These are phyloP conservation scores for Pleurozium schreberi DNA, from an alignment of 225 moss, liverwort and hornwort genomes.

Conservation along the genomic window DNA sequence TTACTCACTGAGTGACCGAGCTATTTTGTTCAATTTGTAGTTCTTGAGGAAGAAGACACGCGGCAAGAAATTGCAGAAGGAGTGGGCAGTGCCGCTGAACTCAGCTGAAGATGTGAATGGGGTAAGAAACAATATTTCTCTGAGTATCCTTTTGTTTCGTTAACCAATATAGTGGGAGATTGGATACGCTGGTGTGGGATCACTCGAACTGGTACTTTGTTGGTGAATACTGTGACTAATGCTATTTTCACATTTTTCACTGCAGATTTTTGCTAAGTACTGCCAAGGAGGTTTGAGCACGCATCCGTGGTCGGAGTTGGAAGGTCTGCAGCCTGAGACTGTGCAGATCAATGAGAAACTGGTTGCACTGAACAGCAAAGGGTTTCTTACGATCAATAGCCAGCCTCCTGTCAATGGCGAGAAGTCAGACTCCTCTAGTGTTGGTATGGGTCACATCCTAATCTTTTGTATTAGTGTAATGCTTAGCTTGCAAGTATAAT, in stretches of 20 bases:
- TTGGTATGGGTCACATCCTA: conserved; percentile 36
- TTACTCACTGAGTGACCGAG: background rate
- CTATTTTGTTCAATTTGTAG: conserved; percentile 10
- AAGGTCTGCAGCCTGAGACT: conserved; percentile 88
- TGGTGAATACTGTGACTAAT: background rate
- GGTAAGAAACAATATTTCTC: conserved; percentile 1
- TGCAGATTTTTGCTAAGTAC: conserved; percentile 54
- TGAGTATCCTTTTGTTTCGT: background rate
- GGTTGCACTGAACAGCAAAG: conserved; percentile 60
- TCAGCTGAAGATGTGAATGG: conserved; percentile 41
- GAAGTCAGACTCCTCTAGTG: conserved; percentile 72
- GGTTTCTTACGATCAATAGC: conserved; percentile 90
- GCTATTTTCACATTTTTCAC: background rate
- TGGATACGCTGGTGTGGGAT: background rate
- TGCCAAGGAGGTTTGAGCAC: conserved; percentile 71
- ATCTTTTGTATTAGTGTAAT: background rate
- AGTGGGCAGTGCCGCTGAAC: conserved; percentile 70
- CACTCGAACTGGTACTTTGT: background rate
- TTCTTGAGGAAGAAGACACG: conserved; percentile 76
- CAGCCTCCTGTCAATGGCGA: conserved; percentile 95
- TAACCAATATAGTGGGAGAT: background rate
- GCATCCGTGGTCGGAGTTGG: conserved; percentile 94
- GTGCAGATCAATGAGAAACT: conserved; percentile 71
- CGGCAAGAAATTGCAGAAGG: conserved; percentile 73
- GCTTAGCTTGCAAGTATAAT: background rate